Evolutionary conservation across 148 eudicot genomes (phyloP).

Genomic region (Camellia granthamiana): DNA sequence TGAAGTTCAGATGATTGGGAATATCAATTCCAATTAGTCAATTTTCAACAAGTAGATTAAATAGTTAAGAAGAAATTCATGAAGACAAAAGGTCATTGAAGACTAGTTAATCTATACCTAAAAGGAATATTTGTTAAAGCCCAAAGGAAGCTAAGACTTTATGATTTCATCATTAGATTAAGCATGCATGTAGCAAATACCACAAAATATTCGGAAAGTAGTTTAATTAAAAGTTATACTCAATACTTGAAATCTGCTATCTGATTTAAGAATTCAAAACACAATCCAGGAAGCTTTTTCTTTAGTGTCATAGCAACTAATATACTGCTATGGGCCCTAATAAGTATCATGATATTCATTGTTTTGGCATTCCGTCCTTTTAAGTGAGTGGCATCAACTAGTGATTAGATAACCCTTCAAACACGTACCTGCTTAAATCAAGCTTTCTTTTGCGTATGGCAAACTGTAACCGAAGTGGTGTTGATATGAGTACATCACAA

Average conservation of each 20-base stretch:
- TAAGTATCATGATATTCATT: not conserved
- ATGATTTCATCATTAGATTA: not conserved
- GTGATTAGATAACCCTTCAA: not conserved
- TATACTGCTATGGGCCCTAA: not conserved
- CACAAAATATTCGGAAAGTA: not conserved
- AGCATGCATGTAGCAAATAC: not conserved
- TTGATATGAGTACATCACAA: conserved; percentile 86
- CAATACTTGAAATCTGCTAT: not conserved
- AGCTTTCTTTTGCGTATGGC: conserved; percentile 78
- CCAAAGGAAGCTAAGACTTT: not conserved
- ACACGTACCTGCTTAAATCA: conserved; percentile 71
- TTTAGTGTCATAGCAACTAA: not conserved
- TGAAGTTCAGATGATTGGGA: not conserved
- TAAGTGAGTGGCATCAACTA: not conserved
- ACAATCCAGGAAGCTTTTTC: not conserved
- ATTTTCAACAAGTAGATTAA: not conserved
- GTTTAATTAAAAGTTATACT: not conserved
- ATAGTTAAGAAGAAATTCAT: not conserved
- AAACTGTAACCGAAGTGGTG: conserved; percentile 71
- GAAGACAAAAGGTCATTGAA: not conserved
- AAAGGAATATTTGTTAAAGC: not conserved
- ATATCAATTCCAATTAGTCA: not conserved
- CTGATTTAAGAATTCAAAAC: conserved; percentile 5
- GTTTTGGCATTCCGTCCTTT: not conserved
- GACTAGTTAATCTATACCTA: not conserved